A percentile compares a stretch with the other conserved stretches of the same genome.
Conservation (phyloP, 352 stramenopile genomes). For the Pythium monospermum region DNA sequence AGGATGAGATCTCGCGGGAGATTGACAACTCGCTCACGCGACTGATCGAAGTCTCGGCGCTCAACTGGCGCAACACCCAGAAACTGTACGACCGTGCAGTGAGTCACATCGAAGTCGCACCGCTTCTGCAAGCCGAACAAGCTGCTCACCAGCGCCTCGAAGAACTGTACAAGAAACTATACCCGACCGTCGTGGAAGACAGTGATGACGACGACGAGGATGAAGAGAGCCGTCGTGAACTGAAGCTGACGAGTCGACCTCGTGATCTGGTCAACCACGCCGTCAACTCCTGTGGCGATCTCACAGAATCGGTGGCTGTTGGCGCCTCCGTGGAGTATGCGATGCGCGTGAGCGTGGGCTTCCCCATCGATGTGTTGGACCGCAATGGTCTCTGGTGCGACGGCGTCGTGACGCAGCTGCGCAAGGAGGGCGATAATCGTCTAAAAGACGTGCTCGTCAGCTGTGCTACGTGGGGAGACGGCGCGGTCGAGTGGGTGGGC, state of each 20-base stretch:
- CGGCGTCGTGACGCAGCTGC: conserved; percentile 64
- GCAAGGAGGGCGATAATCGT: conserved; percentile 27
- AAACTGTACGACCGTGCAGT: conserved; percentile 50
- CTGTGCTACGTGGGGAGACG: conserved; percentile 52
- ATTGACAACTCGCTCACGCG: conserved; percentile 47
- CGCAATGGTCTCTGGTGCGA: conserved; percentile 76
- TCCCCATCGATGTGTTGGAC: conserved; percentile 78
- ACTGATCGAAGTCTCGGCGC: conserved; percentile 53
- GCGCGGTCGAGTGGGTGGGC: conserved; percentile 64
- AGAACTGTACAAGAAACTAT: conserved; percentile 50
- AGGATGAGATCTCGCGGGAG: conserved; percentile 68
- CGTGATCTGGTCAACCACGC: conserved; percentile 55
- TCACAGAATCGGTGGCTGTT: conserved; percentile 26
- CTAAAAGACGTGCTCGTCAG: conserved; percentile 66
- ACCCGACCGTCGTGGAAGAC: conserved; percentile 15
- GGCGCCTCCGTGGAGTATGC: conserved; percentile 68
- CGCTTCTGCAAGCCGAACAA: conserved; percentile 45
- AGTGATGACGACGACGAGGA: conserved; percentile 12
- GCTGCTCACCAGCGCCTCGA: conserved; percentile 42
- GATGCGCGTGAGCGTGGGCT: conserved; percentile 41
- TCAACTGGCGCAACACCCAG: conserved; percentile 68
- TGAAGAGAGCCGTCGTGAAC: conserved; percentile 14
- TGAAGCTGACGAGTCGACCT: conserved; percentile 33
- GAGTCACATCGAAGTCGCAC: conserved; percentile 44
- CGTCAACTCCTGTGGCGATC: conserved; percentile 18